phyloP scores from a whole-genome alignment of 805 yeast species.

The Monosporozyma unispora region DNA sequence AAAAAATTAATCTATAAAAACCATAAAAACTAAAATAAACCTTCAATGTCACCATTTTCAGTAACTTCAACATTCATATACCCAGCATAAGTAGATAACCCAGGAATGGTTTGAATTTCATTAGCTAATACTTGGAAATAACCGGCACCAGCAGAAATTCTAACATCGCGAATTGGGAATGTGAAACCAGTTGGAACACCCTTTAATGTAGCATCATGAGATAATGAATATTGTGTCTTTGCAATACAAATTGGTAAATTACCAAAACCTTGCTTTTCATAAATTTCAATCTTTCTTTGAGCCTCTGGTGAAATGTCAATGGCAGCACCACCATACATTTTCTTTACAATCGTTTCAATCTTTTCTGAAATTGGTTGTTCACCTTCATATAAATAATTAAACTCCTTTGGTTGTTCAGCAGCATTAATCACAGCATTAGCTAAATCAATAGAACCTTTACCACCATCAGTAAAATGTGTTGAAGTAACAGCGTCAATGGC shows the following conservation, averaged over 20 bases:
- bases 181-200: constrained; percentile 93
- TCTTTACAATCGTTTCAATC: constrained; percentile 64
- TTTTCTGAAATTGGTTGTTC: constrained; percentile 71
- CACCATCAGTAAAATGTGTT: constrained; percentile 95
- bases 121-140: constrained; percentile 94
- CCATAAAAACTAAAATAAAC: constrained; percentile 49
- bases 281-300: constrained; percentile 66
- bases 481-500: constrained; percentile 86
- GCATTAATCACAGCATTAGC: constrained; percentile 80
- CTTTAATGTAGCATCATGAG: constrained; percentile 87
- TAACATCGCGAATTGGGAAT: constrained; percentile 88
- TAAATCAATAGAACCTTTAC: constrained; percentile 74
- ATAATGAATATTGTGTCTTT: constrained; percentile 91
- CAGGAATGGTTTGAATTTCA: constrained; percentile 95
- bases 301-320: constrained; percentile 81
- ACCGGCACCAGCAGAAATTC: constrained; percentile 94
- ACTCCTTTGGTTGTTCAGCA: constrained; percentile 39
- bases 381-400: constrained; percentile 60
- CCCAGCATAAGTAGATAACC: constrained; percentile 91
- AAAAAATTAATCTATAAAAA: not conserved
- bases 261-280: constrained; percentile 80
- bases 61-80: constrained; percentile 95
- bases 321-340: constrained; percentile 88
- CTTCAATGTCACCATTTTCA: constrained; percentile 85
- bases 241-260: constrained; percentile 94